Percentiles rank a stretch among this genome's conserved stretches.
These are phyloP conservation scores for Ormosia emarginata DNA, from an alignment of 306 rosid species.

Conservation along the genomic window DNA sequence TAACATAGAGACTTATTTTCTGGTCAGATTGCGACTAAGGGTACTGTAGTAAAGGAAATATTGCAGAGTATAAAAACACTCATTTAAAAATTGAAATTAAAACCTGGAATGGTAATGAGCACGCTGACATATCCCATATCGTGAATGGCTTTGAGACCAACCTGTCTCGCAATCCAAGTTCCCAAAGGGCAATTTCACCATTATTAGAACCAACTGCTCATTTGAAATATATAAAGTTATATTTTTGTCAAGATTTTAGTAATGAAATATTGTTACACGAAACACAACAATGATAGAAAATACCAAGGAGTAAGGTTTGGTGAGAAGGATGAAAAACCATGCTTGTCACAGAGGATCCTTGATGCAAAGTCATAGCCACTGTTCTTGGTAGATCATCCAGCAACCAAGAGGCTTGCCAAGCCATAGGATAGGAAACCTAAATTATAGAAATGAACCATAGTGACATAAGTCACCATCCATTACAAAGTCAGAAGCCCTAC, in stretches of 20 bases:
- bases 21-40: neutral
- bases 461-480: conserved; percentile 14
- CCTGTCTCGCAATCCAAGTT: conserved; percentile 60
- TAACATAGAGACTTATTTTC: neutral
- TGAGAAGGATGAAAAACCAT: conserved; percentile 93
- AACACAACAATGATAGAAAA: neutral
- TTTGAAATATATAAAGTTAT: conserved; percentile 10
- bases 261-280: conserved; percentile 4
- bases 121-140: conserved; percentile 56
- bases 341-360: conserved; percentile 85
- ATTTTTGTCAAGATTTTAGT: neutral
- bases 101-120: conserved; percentile 77
- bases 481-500: neutral
- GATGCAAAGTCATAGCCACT: conserved; percentile 66
- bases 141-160: conserved; percentile 75
- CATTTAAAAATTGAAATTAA: neutral
- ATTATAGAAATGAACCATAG: conserved; percentile 21
- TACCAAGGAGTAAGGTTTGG: conserved; percentile 76
- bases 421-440: conserved; percentile 64
- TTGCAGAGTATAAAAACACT: neutral
- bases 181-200: conserved; percentile 88
- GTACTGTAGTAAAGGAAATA: conserved; percentile 12
- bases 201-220: conserved; percentile 72
- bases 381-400: conserved; percentile 76
- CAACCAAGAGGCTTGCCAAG: conserved; percentile 71